These are phyloP conservation scores for Cladophialophora psammophila DNA, from an alignment of 2,329 filamentous ascomycete species.

Conservation along the genomic window DNA sequence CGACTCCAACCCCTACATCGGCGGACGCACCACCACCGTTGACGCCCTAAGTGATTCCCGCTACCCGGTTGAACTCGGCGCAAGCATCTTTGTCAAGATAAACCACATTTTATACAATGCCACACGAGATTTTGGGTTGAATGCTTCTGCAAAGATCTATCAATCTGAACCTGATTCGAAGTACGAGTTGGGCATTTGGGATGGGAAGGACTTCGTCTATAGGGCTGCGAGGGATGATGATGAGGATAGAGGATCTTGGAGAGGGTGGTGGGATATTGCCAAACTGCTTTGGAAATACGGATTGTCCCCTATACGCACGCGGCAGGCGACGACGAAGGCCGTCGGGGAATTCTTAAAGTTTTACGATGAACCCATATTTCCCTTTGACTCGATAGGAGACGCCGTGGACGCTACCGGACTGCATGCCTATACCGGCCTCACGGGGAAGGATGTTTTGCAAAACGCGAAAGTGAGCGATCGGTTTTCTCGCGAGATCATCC, in stretches of 20 bases:
- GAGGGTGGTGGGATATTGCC: constrained; percentile 77
- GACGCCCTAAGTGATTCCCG: constrained; percentile 72
- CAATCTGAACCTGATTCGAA: constrained; percentile 55
- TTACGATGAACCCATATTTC: constrained; percentile 83
- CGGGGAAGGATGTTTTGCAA: constrained; percentile 75
- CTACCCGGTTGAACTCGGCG: constrained; percentile 82
- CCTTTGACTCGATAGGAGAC: constrained; percentile 77
- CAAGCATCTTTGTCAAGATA: constrained; percentile 85
- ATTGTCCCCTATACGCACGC: constrained; percentile 74
- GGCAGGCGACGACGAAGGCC: constrained; percentile 73
- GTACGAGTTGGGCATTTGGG: constrained; percentile 78
- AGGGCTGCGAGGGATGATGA: constrained; percentile 65
- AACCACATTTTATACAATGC: constrained; percentile 85
- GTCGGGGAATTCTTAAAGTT: constrained; percentile 78
- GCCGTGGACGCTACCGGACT: constrained; percentile 73
- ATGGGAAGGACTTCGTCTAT: constrained; percentile 78
- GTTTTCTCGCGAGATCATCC: constrained; percentile 83
- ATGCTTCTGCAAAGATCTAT: constrained; percentile 57
- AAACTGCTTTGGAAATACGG: constrained; percentile 89
- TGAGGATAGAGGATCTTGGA: constrained; percentile 29
- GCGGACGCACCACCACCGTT: constrained; percentile 87
- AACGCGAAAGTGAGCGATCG: constrained; percentile 69
- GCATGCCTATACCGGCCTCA: constrained; percentile 68
- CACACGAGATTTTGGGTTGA: constrained; percentile 73
- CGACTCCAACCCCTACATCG: constrained; percentile 78